Conservation (phyloP, 345 rosid genomes). For the Linum tenue region DNA sequence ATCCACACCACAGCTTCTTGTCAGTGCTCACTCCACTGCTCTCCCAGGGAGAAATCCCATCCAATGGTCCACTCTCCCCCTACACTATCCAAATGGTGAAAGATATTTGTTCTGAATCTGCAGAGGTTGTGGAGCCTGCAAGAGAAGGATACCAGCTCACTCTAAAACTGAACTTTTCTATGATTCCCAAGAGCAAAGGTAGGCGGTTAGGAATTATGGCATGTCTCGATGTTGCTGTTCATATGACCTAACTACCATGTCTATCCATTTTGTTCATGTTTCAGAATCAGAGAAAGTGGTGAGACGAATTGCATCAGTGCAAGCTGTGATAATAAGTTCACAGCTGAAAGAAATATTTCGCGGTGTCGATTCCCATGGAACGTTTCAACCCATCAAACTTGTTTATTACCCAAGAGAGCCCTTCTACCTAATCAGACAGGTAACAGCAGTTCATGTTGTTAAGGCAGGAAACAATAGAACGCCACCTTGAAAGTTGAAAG, state of each 20-base stretch:
- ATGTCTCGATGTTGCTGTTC: background rate
- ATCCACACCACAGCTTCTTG: conserved; percentile 38
- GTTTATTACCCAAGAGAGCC: conserved; percentile 63
- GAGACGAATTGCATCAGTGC: conserved; percentile 50
- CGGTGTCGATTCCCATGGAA: conserved; percentile 36
- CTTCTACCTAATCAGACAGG: conserved; percentile 78
- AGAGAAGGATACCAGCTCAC: conserved; percentile 79
- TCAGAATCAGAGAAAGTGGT: conserved; percentile 59
- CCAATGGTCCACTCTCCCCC: conserved; percentile 32
- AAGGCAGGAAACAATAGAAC: background rate
- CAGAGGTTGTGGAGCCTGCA: conserved; percentile 68
- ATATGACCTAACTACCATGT: background rate
- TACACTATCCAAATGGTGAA: conserved; percentile 34
- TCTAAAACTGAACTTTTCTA: conserved; percentile 44
- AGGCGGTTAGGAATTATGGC: conserved; percentile 5
- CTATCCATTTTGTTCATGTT: conserved; percentile 13
- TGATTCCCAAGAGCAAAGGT: conserved; percentile 64
- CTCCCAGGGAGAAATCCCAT: conserved; percentile 33
- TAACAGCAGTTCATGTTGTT: conserved; percentile 12
- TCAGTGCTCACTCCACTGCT: conserved; percentile 57
- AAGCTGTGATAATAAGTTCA: conserved; percentile 56
- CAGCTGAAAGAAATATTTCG: conserved; percentile 70
- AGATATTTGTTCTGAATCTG: conserved; percentile 39
- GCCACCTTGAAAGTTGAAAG: background rate
- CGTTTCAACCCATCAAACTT: conserved; percentile 49